Percentiles rank a stretch among this genome's conserved stretches.
Evolutionary conservation across 2,329 filamentous ascomycete genomes (phyloP).

Genomic region (Aspergillus fijiensis): DNA sequence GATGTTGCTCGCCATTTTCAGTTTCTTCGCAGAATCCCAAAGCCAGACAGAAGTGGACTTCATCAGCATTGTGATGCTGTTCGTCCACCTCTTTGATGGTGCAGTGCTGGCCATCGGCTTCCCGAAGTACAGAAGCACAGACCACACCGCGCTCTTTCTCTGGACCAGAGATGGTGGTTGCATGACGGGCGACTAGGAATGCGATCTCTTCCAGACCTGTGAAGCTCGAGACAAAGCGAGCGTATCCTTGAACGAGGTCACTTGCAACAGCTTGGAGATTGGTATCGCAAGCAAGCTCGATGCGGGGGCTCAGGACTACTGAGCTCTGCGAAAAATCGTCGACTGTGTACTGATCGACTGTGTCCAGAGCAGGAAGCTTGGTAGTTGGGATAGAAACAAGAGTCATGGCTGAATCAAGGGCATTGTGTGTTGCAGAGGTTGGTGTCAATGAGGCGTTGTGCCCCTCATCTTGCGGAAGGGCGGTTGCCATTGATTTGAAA

Average conservation of each 20-base stretch:
- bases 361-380: slow-evolving; percentile 29
- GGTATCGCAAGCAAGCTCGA: slow-evolving; percentile 13
- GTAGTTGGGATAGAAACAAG: slow-evolving; percentile 22
- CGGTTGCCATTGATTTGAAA: slow-evolving; percentile 18
- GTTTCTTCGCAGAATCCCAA: slow-evolving; percentile 14
- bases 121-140: slow-evolving; percentile 14
- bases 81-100: slow-evolving; percentile 14
- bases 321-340: slow-evolving; percentile 4
- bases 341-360: slow-evolving; percentile 25
- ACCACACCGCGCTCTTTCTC: slow-evolving; percentile 9
- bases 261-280: slow-evolving; percentile 13
- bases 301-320: slow-evolving; percentile 11
- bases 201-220: slow-evolving; percentile 29
- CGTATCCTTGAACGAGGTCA: slow-evolving; percentile 24
- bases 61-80: slow-evolving; percentile 14
- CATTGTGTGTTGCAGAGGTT: not conserved
- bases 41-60: slow-evolving; percentile 24
- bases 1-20: slow-evolving; percentile 19
- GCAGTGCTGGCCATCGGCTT: slow-evolving; percentile 2
- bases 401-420: not conserved
- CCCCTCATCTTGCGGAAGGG: slow-evolving; percentile 16
- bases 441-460: slow-evolving; percentile 5
- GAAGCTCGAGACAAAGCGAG: slow-evolving; percentile 25
- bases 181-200: slow-evolving; percentile 19
- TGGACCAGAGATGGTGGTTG: slow-evolving; percentile 6